These are phyloP conservation scores for Diaporthe eres DNA, from an alignment of 2,329 filamentous ascomycete genomes.

Conservation along the genomic window DNA sequence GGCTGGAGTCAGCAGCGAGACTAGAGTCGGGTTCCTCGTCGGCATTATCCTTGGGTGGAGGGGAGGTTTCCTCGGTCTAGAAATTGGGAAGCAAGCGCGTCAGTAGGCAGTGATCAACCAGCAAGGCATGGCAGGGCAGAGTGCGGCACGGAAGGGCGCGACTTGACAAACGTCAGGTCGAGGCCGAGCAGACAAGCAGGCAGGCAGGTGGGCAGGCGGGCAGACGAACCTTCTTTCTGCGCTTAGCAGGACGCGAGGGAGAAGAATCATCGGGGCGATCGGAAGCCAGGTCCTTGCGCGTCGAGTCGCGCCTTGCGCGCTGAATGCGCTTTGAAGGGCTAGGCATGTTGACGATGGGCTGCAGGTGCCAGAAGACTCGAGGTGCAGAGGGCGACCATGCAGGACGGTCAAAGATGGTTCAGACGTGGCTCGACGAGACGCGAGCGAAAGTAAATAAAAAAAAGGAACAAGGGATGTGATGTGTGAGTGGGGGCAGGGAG, in stretches of 20 bases:
- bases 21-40: constrained; percentile 56
- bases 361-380: constrained; percentile 24
- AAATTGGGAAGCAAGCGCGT: constrained; percentile 16
- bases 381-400: constrained; percentile 38
- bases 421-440: constrained; percentile 17
- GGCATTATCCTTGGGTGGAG: constrained; percentile 57
- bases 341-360: constrained; percentile 45
- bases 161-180: constrained; percentile 34
- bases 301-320: constrained; percentile 50
- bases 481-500: constrained; percentile 37
- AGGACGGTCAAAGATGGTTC: constrained; percentile 20
- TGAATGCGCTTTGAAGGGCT: constrained; percentile 51
- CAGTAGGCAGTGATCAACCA: background rate
- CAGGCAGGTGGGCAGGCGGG: constrained; percentile 33
- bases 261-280: constrained; percentile 64
- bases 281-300: constrained; percentile 48
- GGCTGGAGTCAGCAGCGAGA: constrained; percentile 51
- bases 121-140: background rate
- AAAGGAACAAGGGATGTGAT: constrained; percentile 35
- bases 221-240: constrained; percentile 70
- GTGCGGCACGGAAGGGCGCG: constrained; percentile 32
- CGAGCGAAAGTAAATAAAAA: constrained; percentile 38
- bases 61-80: constrained; percentile 35
- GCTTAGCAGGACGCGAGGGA: constrained; percentile 73
- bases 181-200: constrained; percentile 6